Evolutionary conservation across 805 yeast genomes (phyloP).

Genomic region (Starmerella powellii): DNA sequence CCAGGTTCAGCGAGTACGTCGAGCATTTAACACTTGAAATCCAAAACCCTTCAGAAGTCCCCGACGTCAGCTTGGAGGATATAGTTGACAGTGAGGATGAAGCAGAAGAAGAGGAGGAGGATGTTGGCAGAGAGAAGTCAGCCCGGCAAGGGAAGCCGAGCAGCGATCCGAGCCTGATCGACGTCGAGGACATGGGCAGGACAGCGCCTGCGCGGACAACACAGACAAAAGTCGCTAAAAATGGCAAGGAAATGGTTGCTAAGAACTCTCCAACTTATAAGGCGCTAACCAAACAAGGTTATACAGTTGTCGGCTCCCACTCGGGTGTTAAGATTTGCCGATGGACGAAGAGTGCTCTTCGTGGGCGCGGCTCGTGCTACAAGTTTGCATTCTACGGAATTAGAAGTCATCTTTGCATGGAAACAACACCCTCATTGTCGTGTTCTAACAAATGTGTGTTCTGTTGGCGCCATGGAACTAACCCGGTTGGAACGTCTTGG

Average conservation of each 20-base stretch:
- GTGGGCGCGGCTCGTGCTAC: slow-evolving; percentile 92
- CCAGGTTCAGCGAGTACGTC: slow-evolving; percentile 55
- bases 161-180: slow-evolving; percentile 38
- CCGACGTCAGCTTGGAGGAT: slow-evolving; percentile 36
- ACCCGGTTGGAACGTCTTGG: slow-evolving; percentile 94
- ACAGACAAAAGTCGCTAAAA: slow-evolving; percentile 4
- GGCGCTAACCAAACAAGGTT: slow-evolving; percentile 84
- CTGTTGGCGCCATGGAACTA: slow-evolving; percentile 96
- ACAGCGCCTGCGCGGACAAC: slow-evolving; percentile 29
- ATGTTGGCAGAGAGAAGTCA: slow-evolving; percentile 8
- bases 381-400: slow-evolving; percentile 88
- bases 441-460: slow-evolving; percentile 93
- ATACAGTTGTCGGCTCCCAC: slow-evolving; percentile 83
- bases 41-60: slow-evolving; percentile 52
- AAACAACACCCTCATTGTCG: slow-evolving; percentile 83
- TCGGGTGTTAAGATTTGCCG: slow-evolving; percentile 92
- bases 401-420: slow-evolving; percentile 86
- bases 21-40: slow-evolving; percentile 47
- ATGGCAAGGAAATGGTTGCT: slow-evolving; percentile 71
- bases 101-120: slow-evolving; percentile 31
- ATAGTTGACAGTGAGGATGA: slow-evolving; percentile 48
- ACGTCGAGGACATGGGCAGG: slow-evolving; percentile 80
- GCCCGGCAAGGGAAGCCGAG: background rate
- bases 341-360: slow-evolving; percentile 88
- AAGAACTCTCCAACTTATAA: slow-evolving; percentile 79